Percentiles rank a stretch among this genome's conserved stretches.
phyloP scores from a whole-genome alignment of 345 rosid genomes.

The Moricandia moricandioides region DNA sequence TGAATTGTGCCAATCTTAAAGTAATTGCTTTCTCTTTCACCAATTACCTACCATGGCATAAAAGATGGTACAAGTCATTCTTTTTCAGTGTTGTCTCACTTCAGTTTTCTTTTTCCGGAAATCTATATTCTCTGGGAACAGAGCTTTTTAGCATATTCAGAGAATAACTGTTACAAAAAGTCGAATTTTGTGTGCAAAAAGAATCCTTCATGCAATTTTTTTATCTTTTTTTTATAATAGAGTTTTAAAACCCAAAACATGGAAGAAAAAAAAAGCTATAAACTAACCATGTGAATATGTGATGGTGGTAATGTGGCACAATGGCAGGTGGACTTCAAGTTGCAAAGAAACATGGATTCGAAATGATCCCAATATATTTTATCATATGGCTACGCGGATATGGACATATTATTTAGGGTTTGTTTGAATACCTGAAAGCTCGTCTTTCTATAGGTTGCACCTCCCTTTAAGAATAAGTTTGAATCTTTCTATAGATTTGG shows the following conservation, averaged over 20 bases:
- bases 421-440: no score
- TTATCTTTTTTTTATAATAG: conserved; percentile 11
- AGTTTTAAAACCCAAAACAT: conserved; percentile 15
- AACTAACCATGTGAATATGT: no score
- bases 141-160: conserved; percentile 10
- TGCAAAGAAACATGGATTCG: no score
- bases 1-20: background rate
- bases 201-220: conserved; percentile 8
- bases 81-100: conserved; percentile 30
- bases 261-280: background rate
- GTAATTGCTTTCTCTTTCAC: conserved; percentile 18
- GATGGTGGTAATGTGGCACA: no score
- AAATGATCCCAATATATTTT: no score
- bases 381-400: no score
- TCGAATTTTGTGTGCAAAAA: conserved; percentile 1
- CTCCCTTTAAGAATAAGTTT: no score
- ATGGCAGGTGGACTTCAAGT: no score
- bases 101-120: conserved; percentile 22
- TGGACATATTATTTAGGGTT: no score
- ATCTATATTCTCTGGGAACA: conserved; percentile 22
- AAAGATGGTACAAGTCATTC: conserved; percentile 21
- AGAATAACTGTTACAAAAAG: conserved; percentile 19
- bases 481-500: no score
- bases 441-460: background rate
- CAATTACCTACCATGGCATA: conserved; percentile 4